phyloP scores from a whole-genome alignment of 129 eudicot species.

The Flaveria bidentis region DNA sequence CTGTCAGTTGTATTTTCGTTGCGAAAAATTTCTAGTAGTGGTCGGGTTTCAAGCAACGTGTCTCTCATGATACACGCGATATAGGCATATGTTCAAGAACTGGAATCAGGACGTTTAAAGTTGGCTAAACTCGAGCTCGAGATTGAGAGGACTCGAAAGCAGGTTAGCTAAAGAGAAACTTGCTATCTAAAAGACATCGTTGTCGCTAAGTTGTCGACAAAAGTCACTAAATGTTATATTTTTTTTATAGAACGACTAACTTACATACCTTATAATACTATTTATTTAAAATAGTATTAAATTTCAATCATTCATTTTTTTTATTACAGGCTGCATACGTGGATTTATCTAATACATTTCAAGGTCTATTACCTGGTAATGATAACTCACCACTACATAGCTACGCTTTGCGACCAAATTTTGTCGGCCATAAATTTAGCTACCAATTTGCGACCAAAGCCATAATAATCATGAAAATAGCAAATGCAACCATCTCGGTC shows the following conservation, averaged over 20 bases:
- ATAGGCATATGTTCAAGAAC: slow-evolving; percentile 81
- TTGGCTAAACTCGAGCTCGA: slow-evolving; percentile 76
- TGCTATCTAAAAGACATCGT: not conserved
- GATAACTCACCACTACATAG: slow-evolving; percentile 27
- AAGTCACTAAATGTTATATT: not conserved
- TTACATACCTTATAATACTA: too few species aligned
- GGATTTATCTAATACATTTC: slow-evolving; percentile 39
- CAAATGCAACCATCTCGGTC: not conserved
- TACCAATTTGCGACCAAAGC: not conserved
- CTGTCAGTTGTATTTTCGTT: not conserved
- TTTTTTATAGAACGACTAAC: too few species aligned
- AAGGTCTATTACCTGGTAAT: slow-evolving; percentile 37
- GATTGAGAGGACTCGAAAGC: slow-evolving; percentile 67
- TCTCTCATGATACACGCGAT: not conserved
- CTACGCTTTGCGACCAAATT: too few species aligned
- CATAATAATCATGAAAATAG: not conserved
- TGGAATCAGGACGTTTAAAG: slow-evolving; percentile 75
- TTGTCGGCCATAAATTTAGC: too few species aligned
- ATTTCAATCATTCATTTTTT: not conserved
- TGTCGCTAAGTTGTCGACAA: not conserved
- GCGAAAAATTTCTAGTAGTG: too few species aligned
- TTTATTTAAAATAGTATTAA: too few species aligned
- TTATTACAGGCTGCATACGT: slow-evolving; percentile 51
- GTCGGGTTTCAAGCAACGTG: not conserved
- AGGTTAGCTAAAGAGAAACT: slow-evolving; percentile 40